Base-by-base conservation (phyloP, 148 eudicot genomes). In the Silene latifolia region DNA sequence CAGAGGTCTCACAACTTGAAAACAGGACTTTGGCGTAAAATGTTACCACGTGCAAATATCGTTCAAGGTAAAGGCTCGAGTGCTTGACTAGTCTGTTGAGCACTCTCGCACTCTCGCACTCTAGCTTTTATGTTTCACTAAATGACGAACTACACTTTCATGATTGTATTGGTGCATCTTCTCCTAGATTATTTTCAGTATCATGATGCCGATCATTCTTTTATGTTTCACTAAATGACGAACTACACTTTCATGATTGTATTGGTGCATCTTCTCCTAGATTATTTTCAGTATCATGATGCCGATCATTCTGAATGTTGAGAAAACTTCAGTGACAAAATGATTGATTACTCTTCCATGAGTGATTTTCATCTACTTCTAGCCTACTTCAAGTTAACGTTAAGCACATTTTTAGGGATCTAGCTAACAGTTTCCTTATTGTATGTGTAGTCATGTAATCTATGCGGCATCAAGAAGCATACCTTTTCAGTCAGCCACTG, bases 401-500 rank as follows among this genome's bases (percentile, higher is more conserved):
- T 27, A 14, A 67, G 54, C 32, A 63, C 67, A 70, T 59, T 17
- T 23, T 25, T 63, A 42, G 21, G 12, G 7, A 18, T 5, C 4
- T 51, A 51, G 17, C 56, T 35, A 46, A 76, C 19, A 48, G 17
- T 39, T 74, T 24, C 15, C 65, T 23, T 35, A 53, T 74, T 32
- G 18, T 14, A 70, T 4, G 14, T 6, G 69, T 24, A 67, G 66
- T n/a, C 82, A 63, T 65, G 27, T 11, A 39, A 66, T 2, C 59
- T 39, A 63, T 58, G 57, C 18, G 54, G 5, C 44, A 71, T 54
- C 46, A 72, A 69, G 25, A 79, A 51, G 64, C 78, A 72, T 76
- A 94, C 98, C 93, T 94, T 95, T 70, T 94, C 98, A 72, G 93
- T 91, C 80, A 94, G 71, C 83, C 89, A 87, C 63, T 85, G 87